Evolutionary conservation across 2,329 filamentous ascomycete species (phyloP), one percentile per base, ranked within the genome.

Genomic region (Fusarium chlamydosporum): DNA sequence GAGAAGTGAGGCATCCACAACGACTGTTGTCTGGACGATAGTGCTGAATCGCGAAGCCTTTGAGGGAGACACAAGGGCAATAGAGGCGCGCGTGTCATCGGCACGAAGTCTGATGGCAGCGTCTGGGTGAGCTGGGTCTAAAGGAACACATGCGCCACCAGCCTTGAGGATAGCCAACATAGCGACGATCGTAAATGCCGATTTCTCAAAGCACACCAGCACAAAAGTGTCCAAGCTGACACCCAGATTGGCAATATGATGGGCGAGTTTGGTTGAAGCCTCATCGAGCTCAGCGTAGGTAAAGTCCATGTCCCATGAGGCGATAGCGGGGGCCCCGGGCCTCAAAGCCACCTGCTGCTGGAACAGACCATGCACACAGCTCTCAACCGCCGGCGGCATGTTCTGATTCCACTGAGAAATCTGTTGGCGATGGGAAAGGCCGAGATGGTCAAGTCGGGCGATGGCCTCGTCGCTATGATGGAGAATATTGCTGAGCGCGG

Each of bases 71-170:
- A 70, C 65, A 0, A 74, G 46, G 5, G 68, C 70, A 1, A 74
- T 33, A 7, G 43, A 37, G 2, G 72, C 51, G 0, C 50, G 26
- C 3, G 72, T 74, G 3, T 71, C 68, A 2, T 68, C 35, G 9
- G 13, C 37, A 1, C 64, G 64, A 26, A 68, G 40, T 29, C 56
- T 48, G 2, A 67, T 42, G 0, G 68, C 72, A 10, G 70, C 52
- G 5, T 73, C 70, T 0, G 72, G 72, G n/a, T 75, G 67, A 0
- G 66, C 55, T 42, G 69, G 62, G 18, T 70, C 65, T 1, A 72
- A 6, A 1, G 67, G 67, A 0, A 72, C 67, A 9, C 59, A 61
- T 1, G 35, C 61, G 3, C 70, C 70, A 2, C 70, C 70, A 15
- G 67, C 57, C 53, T 72, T 72, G 4, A 71, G 27, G 7, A 69